phyloP scores from a whole-genome alignment of 306 rosid genomes.

The Geum urbanum region DNA sequence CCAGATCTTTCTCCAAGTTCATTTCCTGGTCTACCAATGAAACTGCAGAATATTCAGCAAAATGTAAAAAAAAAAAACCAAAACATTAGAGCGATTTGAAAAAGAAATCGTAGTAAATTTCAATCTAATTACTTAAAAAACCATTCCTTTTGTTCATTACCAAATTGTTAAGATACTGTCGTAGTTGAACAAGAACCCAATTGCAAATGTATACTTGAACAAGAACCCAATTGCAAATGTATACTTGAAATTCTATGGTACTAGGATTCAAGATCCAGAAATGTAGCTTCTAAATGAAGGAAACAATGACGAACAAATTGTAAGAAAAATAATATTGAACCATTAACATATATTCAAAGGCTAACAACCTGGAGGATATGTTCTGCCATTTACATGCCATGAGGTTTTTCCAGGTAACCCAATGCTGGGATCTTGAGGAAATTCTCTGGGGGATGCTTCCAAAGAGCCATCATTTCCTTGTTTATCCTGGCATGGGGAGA shows the following conservation, averaged over 20 bases:
- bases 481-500: conserved; percentile 29
- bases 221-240: too few species aligned
- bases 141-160: too few species aligned
- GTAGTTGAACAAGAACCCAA: too few species aligned
- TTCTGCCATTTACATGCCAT: conserved; percentile 21
- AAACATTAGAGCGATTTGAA: neutral
- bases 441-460: conserved; percentile 24
- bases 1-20: neutral
- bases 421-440: conserved; percentile 22
- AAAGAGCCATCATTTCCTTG: conserved; percentile 29
- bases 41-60: neutral
- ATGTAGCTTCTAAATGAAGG: conserved; percentile 7
- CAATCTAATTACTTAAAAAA: too few species aligned
- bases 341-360: conserved; percentile 1
- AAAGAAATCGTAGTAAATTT: neutral
- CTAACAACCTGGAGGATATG: conserved; percentile 38
- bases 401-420: conserved; percentile 19
- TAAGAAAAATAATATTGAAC: neutral
- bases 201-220: too few species aligned
- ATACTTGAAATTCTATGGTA: too few species aligned
- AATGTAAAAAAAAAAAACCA: neutral
- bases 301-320: neutral
- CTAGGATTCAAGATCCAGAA: neutral
- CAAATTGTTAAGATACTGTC: too few species aligned
- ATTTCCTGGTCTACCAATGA: neutral